Evolutionary conservation across 192 early-diverging fungal species (phyloP).

Genomic region (Blastocladiella britannica): DNA sequence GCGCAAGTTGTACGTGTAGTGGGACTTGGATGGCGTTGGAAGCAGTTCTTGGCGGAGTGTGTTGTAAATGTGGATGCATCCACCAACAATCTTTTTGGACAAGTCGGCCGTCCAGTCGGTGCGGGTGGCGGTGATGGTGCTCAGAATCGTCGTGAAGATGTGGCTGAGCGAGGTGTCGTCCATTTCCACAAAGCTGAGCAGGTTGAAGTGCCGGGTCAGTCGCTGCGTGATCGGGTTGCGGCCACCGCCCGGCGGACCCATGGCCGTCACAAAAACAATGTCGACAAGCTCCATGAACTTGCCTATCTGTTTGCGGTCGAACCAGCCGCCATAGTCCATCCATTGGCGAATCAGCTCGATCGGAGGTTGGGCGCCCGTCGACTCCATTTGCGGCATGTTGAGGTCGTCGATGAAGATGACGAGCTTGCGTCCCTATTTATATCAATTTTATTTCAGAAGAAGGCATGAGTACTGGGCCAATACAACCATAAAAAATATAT

Average conservation of each 20-base stretch:
- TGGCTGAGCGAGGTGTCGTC: constrained; percentile 72
- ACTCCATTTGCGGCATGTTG: constrained; percentile 86
- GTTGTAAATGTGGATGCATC: constrained; percentile 93
- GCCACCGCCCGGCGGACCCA: constrained; percentile 96
- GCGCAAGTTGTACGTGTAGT: constrained; percentile 97
- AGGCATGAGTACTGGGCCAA: no score
- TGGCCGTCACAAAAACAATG: constrained; percentile 98
- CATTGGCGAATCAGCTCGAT: constrained; percentile 88
- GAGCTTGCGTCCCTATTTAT: no score
- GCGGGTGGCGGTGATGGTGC: constrained; percentile 79
- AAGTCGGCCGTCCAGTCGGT: constrained; percentile 49
- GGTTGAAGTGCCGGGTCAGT: constrained; percentile 86
- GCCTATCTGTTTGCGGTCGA: constrained; percentile 66
- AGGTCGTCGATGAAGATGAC: constrained; percentile 99
- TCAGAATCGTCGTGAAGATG: constrained; percentile 84
- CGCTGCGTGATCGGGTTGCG: constrained; percentile 84
- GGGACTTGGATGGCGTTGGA: constrained; percentile 90
- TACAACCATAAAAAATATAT: no score
- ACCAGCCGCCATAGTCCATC: constrained; percentile 90
- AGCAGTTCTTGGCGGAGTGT: constrained; percentile 70
- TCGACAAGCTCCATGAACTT: constrained; percentile 92
- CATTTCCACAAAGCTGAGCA: constrained; percentile 96
- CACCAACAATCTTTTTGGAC: constrained; percentile 74
- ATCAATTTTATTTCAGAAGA: no score
- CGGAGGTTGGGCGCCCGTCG: constrained; percentile 93